Percentiles rank a stretch among this genome's conserved stretches.
Conservation (phyloP, 73 alveolate genomes). For the Paramecium biaurelia region DNA sequence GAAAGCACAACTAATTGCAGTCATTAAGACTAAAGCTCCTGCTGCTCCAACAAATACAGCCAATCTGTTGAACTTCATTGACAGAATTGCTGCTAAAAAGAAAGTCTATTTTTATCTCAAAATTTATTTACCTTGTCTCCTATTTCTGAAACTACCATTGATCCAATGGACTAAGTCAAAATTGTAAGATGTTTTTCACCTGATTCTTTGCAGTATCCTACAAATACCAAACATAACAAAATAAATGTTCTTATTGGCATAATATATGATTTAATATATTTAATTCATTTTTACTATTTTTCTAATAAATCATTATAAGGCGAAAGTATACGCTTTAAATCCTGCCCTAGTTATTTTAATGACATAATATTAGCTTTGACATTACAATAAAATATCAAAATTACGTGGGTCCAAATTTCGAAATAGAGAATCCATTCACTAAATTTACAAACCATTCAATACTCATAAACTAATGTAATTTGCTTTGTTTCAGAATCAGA, state of each 20-base stretch:
- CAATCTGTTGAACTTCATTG: constrained; percentile 35
- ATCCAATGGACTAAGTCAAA: not conserved
- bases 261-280: not conserved
- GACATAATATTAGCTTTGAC: not conserved
- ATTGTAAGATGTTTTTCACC: not conserved
- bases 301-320: not conserved
- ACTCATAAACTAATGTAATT: constrained; percentile 23
- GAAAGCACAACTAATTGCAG: constrained; percentile 24
- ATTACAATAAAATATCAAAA: constrained; percentile 26
- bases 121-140: constrained; percentile 1
- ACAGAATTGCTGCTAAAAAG: constrained; percentile 31
- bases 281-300: constrained; percentile 20
- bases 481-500: not conserved
- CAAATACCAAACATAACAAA: not conserved
- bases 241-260: not conserved
- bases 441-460: not conserved
- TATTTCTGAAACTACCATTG: constrained; percentile 9
- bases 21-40: constrained; percentile 37
- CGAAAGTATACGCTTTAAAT: not conserved
- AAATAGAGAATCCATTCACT: not conserved
- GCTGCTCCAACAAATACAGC: constrained; percentile 31
- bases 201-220: not conserved
- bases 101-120: not conserved
- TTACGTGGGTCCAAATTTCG: constrained; percentile 7
- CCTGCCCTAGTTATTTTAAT: not conserved